Percentiles rank a stretch among this genome's conserved stretches.
Conservation (phyloP, 495 filamentous ascomycete species). For the Hypoxylon lenormandii region DNA sequence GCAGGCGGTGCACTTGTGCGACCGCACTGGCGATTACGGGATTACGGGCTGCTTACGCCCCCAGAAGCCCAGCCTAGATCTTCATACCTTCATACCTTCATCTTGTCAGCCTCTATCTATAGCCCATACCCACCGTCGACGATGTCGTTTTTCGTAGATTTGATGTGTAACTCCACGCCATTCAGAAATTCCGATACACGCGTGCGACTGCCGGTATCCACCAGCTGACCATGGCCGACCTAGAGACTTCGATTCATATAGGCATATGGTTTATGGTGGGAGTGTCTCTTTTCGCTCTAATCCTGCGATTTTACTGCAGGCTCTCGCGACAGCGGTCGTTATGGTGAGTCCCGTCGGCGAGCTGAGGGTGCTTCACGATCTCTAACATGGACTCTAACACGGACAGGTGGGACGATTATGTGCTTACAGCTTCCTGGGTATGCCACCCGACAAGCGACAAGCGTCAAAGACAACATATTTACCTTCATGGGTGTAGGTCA, state of each 20-base stretch:
- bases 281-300: conserved; percentile 22
- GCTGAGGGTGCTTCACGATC: neutral
- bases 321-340: conserved; percentile 17
- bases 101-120: neutral
- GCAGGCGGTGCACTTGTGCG: neutral
- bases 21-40: neutral
- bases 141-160: conserved; percentile 4
- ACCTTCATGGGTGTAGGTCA: conserved; percentile 5
- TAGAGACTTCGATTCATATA: conserved; percentile 17
- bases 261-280: conserved; percentile 29
- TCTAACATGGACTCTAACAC: conserved; percentile 8
- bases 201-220: neutral
- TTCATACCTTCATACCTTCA: neutral
- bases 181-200: neutral
- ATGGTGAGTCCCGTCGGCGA: neutral
- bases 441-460: too few relatives aligned
- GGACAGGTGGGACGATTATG: conserved; percentile 24
- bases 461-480: neutral
- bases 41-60: conserved; percentile 10
- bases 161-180: neutral
- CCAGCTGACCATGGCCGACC: conserved; percentile 9
- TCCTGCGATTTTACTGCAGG: conserved; percentile 17
- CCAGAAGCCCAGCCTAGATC: conserved; percentile 3
- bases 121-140: neutral
- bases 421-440: conserved; percentile 30